Evolutionary conservation across 2,329 filamentous ascomycete species (phyloP).

Genomic region (Dendryphion nanum): DNA sequence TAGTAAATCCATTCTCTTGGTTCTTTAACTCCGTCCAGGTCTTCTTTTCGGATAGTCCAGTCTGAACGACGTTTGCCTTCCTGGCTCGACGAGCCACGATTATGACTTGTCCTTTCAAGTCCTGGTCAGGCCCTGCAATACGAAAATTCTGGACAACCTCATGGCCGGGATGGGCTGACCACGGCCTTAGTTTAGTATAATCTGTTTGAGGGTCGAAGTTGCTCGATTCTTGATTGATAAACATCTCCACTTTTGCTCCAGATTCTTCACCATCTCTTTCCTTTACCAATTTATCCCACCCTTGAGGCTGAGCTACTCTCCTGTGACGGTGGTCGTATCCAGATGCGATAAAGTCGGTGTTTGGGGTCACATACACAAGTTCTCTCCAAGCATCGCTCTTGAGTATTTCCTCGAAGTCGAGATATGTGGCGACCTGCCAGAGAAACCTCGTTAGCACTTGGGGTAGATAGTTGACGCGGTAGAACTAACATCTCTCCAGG

Average conservation of each 20-base stretch:
- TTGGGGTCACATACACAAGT: conserved; percentile 31
- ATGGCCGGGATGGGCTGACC: conserved; percentile 30
- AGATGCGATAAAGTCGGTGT: conserved; percentile 34
- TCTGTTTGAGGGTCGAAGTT: conserved; percentile 2
- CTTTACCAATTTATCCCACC: conserved; percentile 29
- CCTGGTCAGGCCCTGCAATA: conserved; percentile 27
- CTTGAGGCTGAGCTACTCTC: conserved; percentile 27
- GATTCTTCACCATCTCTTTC: conserved; percentile 28
- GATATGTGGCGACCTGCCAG: conserved; percentile 36
- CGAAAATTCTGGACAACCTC: conserved; percentile 27
- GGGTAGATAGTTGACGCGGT: no score
- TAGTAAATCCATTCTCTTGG: conserved; percentile 20
- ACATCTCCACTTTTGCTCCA: conserved; percentile 33
- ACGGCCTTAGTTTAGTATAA: conserved; percentile 5
- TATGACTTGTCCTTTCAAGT: conserved; percentile 30
- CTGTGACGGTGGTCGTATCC: conserved; percentile 30
- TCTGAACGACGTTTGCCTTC: conserved; percentile 21
- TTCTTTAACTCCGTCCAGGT: conserved; percentile 33
- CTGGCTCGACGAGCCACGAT: conserved; percentile 31
- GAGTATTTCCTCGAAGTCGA: conserved; percentile 32
- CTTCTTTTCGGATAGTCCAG: conserved; percentile 23
- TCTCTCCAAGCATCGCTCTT: conserved; percentile 34
- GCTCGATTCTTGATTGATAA: conserved; percentile 21
- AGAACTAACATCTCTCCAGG: conserved; percentile 35
- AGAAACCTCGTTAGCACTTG: no score